Conservation (phyloP, 805 yeast genomes). For the Candida vaughaniae region DNA sequence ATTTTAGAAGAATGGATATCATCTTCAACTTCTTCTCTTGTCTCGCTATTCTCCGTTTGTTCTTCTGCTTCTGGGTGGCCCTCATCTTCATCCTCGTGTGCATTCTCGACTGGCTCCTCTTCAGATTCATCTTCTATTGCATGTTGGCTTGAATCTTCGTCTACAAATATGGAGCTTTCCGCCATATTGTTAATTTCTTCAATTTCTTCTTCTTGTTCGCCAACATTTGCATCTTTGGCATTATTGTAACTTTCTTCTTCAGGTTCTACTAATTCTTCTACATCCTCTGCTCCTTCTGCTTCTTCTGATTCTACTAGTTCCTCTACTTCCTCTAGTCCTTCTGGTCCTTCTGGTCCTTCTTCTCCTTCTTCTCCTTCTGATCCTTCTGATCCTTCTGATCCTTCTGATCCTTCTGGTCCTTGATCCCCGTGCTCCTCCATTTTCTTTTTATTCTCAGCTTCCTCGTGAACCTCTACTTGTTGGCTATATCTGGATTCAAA, state of each 20-base stretch:
- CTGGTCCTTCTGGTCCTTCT: slow-evolving; percentile 1
- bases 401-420: neutral
- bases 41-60: neutral
- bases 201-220: neutral
- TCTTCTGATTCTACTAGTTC: slow-evolving; percentile 3
- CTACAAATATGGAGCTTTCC: too few species aligned
- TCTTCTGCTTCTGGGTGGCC: neutral
- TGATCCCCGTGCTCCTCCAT: neutral
- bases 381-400: neutral
- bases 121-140: too few species aligned
- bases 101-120: slow-evolving; percentile 11
- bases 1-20: too few species aligned
- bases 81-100: neutral
- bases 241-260: slow-evolving; percentile 2
- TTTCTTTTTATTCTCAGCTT: neutral
- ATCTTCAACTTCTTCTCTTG: neutral
- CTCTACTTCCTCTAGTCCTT: neutral
- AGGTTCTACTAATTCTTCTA: slow-evolving; percentile 1
- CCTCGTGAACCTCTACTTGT: neutral
- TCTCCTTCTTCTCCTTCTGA: slow-evolving; percentile 4
- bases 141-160: slow-evolving; percentile 18
- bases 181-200: too few species aligned
- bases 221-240: neutral
- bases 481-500: neutral
- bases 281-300: slow-evolving; percentile 10